These are phyloP conservation scores for Rutstroemia sp. DNA, from an alignment of 2,329 filamentous ascomycete genomes.

Conservation along the genomic window DNA sequence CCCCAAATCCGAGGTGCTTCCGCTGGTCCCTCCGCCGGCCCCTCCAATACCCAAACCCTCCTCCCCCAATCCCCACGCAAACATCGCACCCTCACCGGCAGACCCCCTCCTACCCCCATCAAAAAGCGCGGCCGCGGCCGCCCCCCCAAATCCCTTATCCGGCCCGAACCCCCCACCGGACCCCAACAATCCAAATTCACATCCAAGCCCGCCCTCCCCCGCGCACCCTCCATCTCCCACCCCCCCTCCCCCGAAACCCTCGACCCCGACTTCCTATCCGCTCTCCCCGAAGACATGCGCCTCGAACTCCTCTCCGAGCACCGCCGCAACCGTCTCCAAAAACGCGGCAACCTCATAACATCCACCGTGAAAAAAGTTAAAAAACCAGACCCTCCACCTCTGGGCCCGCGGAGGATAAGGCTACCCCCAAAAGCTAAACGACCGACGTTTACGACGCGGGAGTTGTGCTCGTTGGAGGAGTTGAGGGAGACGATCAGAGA, in stretches of 20 bases:
- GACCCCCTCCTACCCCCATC: slow-evolving; percentile 41
- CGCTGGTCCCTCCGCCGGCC: slow-evolving; percentile 11
- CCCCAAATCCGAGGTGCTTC: slow-evolving; percentile 11
- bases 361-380: slow-evolving; percentile 14
- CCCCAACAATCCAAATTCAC: slow-evolving; percentile 7
- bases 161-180: neutral
- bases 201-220: neutral
- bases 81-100: slow-evolving; percentile 34
- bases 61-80: slow-evolving; percentile 46
- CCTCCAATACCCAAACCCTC: slow-evolving; percentile 25
- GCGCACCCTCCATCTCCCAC: slow-evolving; percentile 42
- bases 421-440: slow-evolving; percentile 42
- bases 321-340: slow-evolving; percentile 50
- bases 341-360: slow-evolving; percentile 34
- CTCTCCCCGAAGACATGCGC: slow-evolving; percentile 74
- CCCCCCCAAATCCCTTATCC: slow-evolving; percentile 32
- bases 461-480: slow-evolving; percentile 49
- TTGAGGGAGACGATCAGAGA: slow-evolving; percentile 65
- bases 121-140: slow-evolving; percentile 49
- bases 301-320: slow-evolving; percentile 73
- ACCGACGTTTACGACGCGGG: slow-evolving; percentile 55
- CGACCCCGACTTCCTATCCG: slow-evolving; percentile 64
- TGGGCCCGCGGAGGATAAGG: slow-evolving; percentile 30
- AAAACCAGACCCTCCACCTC: slow-evolving; percentile 15
- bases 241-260: slow-evolving; percentile 31